Base-by-base conservation (phyloP, 176 grass and related monocot species). In the Musa acuminata region DNA sequence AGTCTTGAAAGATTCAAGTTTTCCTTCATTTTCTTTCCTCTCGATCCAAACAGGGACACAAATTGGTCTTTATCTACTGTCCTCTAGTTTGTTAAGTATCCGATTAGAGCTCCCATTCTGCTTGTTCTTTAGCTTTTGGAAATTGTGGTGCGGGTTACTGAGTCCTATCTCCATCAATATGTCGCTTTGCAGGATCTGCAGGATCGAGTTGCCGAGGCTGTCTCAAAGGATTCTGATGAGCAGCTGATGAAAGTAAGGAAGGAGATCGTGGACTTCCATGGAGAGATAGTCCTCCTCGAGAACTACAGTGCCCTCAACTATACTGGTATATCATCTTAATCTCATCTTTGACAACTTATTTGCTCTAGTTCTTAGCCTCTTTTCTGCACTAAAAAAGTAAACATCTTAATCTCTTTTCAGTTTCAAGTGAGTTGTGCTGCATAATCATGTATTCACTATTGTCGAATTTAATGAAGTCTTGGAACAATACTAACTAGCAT, bases 221-320 rank as follows among this genome's bases (percentile, higher is more conserved):
- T 76, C 70, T 87, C 95, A 25, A 81, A 85, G 72, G 86, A 87
- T 70, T 70, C 17, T 17, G 51, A 51, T 3, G 43, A 11, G 65
- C 90, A 93, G 75, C 55, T 94, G 78, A 84, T 99, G 88, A 86
- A 85, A 71, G 90, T 89, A 80, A 92, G 88, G 78, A 94, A 99
- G 84, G 95, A 89, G 82, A 94, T 94, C 54, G 95, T 99, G 35
- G 88, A 94, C 80, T 84, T 99, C 57, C 95, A 99, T 22, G 95
- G 95, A 64, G 95, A 94, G 90, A 99, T 94, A 88, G 90, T 99
- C 82, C 82, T 99, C 75, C 95, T 99, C 1, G 95, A 99, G 82
- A 99, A 99, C 13, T 99, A 99, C 80, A 99, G 95, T 69, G 95
- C 95, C 16, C 90, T 94, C 71, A 99, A 99, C 57, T 99, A 94